Base-by-base conservation (phyloP, 305 asterid species). In the Ajuga reptans region DNA sequence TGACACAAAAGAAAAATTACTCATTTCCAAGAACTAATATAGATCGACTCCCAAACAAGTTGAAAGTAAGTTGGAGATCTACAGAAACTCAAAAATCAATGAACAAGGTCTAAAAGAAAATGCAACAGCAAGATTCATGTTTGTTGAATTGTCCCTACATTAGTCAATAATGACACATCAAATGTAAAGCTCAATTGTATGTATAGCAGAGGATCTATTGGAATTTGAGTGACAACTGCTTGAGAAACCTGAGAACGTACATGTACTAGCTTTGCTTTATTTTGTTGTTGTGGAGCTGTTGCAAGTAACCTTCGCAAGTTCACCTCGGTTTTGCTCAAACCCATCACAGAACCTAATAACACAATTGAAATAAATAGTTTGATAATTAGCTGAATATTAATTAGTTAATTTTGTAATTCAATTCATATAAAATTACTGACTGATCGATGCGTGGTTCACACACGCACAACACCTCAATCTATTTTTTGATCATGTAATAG, bases 271-370 rank as follows among this genome's bases (percentile, higher is more conserved):
- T 91, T 91, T 37, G 90, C 81, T 72, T 82, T 89, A 80, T 86
- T 89, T 64, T 85, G 90, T 81, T 89, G 99, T 16, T 84, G 95
- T 6, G 96, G 93, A 63, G 96, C 90, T 64, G 93, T 75, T 62
- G 85, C 88, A 63, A 91, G 85, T 74, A 93, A 79, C 71, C 99
- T 90, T 76, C 88, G 80, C 80, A 93, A 75, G 74, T 89, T 93
- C 71, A 87, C 92, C 79, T 87, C 97, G 4, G 85, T 81, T 83
- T 86, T 89, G 82, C 91, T 84, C 80, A 87, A 77, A 34, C 90
- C 92, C 99, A 93, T 93, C 66, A 56, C 61, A 27, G 50, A 71
- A 58, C 74, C 76, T 55, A 15, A 41, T 41, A 18, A 42, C 51
- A 60, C 69, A 49, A 21, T 27, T 66, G 33, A 33, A 10, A 31